Evolutionary conservation across 164 flowering plant species (phyloP).

Genomic region (Vitis rupestris): DNA sequence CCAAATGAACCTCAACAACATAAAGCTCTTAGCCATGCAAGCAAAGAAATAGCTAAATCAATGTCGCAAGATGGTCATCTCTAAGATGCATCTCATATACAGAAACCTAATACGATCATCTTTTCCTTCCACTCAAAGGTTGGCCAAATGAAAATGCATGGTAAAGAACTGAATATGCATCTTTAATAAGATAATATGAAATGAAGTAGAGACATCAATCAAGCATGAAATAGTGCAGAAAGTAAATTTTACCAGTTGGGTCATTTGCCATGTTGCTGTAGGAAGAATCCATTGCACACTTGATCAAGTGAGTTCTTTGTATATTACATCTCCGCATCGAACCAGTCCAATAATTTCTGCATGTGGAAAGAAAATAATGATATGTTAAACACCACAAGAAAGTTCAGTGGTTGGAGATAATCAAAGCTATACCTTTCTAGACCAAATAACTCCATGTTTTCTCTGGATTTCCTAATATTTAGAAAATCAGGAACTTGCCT

Average conservation of each 20-base stretch:
- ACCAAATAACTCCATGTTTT: slow-evolving; percentile 16
- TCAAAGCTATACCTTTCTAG: slow-evolving; percentile 37
- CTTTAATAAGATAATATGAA: too few relatives aligned
- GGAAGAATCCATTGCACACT: slow-evolving; percentile 78
- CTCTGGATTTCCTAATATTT: slow-evolving; percentile 13
- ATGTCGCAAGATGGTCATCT: too few relatives aligned
- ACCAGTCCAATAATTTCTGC: slow-evolving; percentile 27
- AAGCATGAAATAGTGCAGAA: too few relatives aligned
- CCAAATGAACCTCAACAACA: too few relatives aligned
- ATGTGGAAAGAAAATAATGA: not conserved
- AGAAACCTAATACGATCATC: too few relatives aligned
- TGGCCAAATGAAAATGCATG: too few relatives aligned
- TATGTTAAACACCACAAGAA: not conserved
- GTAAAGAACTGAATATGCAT: too few relatives aligned
- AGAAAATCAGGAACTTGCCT: slow-evolving; percentile 23
- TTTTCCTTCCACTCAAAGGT: too few relatives aligned
- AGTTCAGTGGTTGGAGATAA: not conserved
- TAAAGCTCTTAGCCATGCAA: too few relatives aligned
- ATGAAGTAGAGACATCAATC: too few relatives aligned
- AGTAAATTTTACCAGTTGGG: slow-evolving; percentile 41
- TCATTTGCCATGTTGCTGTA: slow-evolving; percentile 59
- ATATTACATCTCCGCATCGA: slow-evolving; percentile 14
- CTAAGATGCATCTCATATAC: too few relatives aligned
- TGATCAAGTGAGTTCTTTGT: slow-evolving; percentile 22
- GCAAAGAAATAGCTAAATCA: too few relatives aligned